A percentile compares a stretch with the other conserved stretches of the same genome.
Evolutionary conservation across 305 asterid species (phyloP).

Genomic region (Fraxinus platypoda): DNA sequence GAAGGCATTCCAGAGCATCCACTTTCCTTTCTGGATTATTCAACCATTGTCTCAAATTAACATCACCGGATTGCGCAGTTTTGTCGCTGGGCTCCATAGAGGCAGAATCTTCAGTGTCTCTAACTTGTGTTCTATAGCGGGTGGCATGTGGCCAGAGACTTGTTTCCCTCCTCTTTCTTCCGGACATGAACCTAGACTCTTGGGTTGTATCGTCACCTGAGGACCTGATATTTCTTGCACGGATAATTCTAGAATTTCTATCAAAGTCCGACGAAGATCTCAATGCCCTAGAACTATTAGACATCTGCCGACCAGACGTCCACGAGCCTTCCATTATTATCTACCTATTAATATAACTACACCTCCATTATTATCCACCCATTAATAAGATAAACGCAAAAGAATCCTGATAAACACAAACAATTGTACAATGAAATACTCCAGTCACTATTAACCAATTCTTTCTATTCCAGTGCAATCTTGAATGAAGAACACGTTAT

Average conservation of each 20-base stretch:
- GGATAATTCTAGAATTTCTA: slow-evolving; percentile 47
- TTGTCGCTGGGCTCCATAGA: slow-evolving; percentile 24
- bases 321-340: slow-evolving; percentile 84
- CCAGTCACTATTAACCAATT: slow-evolving; percentile 24
- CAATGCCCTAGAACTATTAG: slow-evolving; percentile 44
- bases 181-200: slow-evolving; percentile 50
- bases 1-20: slow-evolving; percentile 77
- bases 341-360: slow-evolving; percentile 26
- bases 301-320: slow-evolving; percentile 72
- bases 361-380: slow-evolving; percentile 61
- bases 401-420: slow-evolving; percentile 36
- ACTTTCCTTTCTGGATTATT: slow-evolving; percentile 76
- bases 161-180: slow-evolving; percentile 53
- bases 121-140: slow-evolving; percentile 31
- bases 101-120: slow-evolving; percentile 8
- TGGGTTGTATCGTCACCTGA: slow-evolving; percentile 48
- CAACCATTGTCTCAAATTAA: slow-evolving; percentile 91
- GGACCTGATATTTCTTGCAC: slow-evolving; percentile 42
- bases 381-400: not conserved
- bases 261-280: slow-evolving; percentile 43
- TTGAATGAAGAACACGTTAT: slow-evolving; percentile 38
- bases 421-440: slow-evolving; percentile 25
- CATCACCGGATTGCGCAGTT: slow-evolving; percentile 45
- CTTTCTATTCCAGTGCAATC: slow-evolving; percentile 40
- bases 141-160: slow-evolving; percentile 29